phyloP scores from a whole-genome alignment of 2,329 filamentous ascomycete species.

The Colletotrichum eleusines region DNA sequence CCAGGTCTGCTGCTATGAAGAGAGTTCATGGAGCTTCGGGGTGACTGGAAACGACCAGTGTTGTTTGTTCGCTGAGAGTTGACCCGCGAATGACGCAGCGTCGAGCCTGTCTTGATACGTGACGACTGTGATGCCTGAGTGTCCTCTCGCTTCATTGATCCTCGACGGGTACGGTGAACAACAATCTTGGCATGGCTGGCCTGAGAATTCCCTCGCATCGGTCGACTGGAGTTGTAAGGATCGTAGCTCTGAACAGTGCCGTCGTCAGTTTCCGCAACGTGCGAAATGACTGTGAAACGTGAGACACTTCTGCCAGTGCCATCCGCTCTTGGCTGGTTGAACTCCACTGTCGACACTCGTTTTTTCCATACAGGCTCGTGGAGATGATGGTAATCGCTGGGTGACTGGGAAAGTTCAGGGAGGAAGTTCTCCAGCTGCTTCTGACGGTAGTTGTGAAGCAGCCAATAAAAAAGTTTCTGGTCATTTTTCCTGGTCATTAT shows the following conservation, averaged over 20 bases:
- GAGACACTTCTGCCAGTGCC: slow-evolving; percentile 68
- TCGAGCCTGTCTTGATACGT: slow-evolving; percentile 53
- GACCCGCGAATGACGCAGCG: slow-evolving; percentile 43
- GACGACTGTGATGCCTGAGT: slow-evolving; percentile 50
- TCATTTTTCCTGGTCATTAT: slow-evolving; percentile 77
- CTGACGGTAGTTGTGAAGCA: slow-evolving; percentile 84
- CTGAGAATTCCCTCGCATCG: slow-evolving; percentile 57
- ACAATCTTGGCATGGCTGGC: slow-evolving; percentile 75
- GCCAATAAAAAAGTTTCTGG: slow-evolving; percentile 92
- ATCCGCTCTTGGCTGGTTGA: slow-evolving; percentile 59
- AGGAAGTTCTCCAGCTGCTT: slow-evolving; percentile 90
- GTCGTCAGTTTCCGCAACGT: slow-evolving; percentile 64
- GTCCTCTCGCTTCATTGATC: slow-evolving; percentile 46
- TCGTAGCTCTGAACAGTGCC: slow-evolving; percentile 79
- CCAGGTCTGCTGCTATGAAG: slow-evolving; percentile 61
- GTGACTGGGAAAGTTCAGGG: slow-evolving; percentile 82
- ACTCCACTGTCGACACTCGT: slow-evolving; percentile 72
- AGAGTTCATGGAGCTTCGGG: slow-evolving; percentile 61
- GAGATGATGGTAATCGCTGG: slow-evolving; percentile 91
- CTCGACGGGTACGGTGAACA: slow-evolving; percentile 66
- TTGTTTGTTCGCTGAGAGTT: slow-evolving; percentile 51
- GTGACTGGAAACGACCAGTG: slow-evolving; percentile 49
- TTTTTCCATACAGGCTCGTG: slow-evolving; percentile 69
- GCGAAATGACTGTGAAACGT: slow-evolving; percentile 75
- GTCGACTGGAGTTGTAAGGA: slow-evolving; percentile 79